phyloP scores from a whole-genome alignment of 164 flowering plant species.

The Cinnamomum chago region DNA sequence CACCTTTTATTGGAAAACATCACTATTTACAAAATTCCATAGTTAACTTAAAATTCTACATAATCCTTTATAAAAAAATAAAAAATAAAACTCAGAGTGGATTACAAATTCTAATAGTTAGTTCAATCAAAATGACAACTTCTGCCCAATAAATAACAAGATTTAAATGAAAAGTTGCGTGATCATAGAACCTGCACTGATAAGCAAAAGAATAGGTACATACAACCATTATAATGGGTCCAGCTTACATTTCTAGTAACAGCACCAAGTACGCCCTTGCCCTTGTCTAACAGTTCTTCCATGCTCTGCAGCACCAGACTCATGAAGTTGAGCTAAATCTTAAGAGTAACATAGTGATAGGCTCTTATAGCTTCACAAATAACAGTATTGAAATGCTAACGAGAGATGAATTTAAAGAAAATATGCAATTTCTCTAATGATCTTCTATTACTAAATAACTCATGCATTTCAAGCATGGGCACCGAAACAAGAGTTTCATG shows the following conservation, averaged over 20 bases:
- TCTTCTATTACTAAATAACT: neutral
- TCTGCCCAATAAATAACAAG: no score
- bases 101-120: no score
- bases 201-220: no score
- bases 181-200: no score
- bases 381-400: neutral
- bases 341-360: neutral
- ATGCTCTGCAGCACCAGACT: constrained; percentile 44
- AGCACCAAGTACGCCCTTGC: constrained; percentile 15
- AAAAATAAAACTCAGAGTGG: no score
- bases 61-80: no score
- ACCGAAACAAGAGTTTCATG: neutral
- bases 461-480: neutral
- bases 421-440: neutral
- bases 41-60: no score
- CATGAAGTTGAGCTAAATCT: constrained; percentile 2
- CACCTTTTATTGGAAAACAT: no score
- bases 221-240: neutral
- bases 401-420: neutral
- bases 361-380: neutral
- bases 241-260: constrained; percentile 31
- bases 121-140: no score
- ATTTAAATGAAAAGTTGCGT: no score
- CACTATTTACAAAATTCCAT: no score
- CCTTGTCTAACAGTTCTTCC: constrained; percentile 41